These are phyloP conservation scores for Chytriomyces hyalinus DNA, from an alignment of 192 early-diverging fungal genomes.

Conservation along the genomic window DNA sequence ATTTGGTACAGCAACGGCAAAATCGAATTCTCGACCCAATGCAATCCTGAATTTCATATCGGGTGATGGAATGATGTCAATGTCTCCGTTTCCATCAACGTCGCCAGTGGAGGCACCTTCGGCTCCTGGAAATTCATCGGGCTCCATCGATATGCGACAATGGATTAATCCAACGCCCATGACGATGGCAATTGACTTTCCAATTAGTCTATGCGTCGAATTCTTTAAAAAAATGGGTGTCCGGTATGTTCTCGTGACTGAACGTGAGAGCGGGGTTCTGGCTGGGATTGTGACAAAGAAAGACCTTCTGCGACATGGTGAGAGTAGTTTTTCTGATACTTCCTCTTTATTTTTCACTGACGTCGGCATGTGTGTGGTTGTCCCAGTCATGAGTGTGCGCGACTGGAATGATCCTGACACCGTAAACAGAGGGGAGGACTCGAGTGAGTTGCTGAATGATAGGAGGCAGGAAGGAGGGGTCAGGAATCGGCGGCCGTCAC, in stretches of 20 bases:
- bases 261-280: slow-evolving; percentile 34
- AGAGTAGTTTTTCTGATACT: background rate
- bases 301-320: slow-evolving; percentile 50
- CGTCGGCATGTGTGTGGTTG: background rate
- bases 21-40: background rate
- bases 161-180: slow-evolving; percentile 58
- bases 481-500: background rate
- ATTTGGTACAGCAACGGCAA: slow-evolving; percentile 14
- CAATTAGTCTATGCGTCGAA: slow-evolving; percentile 54
- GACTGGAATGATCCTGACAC: background rate
- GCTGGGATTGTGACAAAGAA: slow-evolving; percentile 53
- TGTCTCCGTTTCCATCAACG: slow-evolving; percentile 21
- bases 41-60: slow-evolving; percentile 12
- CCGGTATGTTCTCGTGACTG: slow-evolving; percentile 48
- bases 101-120: background rate
- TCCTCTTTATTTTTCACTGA: background rate
- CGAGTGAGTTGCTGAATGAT: too few species aligned
- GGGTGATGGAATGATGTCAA: slow-evolving; percentile 5
- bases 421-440: too few species aligned
- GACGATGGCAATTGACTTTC: slow-evolving; percentile 49
- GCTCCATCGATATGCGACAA: slow-evolving; percentile 47
- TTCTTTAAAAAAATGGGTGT: slow-evolving; percentile 62
- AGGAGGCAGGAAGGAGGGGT: background rate
- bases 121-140: background rate
- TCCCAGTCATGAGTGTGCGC: background rate